Percentiles rank a stretch among this genome's conserved stretches.
phyloP scores from a whole-genome alignment of 176 grass and related monocot species.

The Urochloa ruziziensis region DNA sequence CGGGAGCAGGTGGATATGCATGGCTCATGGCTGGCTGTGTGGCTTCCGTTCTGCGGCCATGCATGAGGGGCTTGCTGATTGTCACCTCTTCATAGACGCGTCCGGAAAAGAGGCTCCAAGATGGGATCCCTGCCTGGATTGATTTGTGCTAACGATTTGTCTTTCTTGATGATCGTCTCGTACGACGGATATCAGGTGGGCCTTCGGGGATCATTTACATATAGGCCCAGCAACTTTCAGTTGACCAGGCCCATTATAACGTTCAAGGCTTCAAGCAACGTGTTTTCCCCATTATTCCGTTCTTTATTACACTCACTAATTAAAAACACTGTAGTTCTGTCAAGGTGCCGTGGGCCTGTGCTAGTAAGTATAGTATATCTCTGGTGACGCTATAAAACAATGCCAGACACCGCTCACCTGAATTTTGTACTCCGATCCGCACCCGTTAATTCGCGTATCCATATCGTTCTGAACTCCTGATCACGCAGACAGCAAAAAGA shows the following conservation, averaged over 20 bases:
- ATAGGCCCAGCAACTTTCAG: not conserved
- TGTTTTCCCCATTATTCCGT: not conserved
- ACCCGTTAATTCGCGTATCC: not conserved
- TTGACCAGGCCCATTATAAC: not conserved
- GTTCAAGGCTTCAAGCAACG: not conserved
- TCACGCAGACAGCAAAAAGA: not conserved
- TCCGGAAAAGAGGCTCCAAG: too few relatives aligned
- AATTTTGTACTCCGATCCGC: not conserved
- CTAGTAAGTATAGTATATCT: not conserved
- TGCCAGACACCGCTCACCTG: not conserved
- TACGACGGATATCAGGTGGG: not conserved
- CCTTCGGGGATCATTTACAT: not conserved
- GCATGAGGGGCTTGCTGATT: too few relatives aligned
- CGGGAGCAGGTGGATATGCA: too few relatives aligned
- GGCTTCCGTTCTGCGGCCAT: too few relatives aligned
- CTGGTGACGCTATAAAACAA: not conserved
- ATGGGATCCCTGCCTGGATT: too few relatives aligned
- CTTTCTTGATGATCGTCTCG: not conserved
- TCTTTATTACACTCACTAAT: not conserved
- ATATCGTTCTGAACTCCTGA: not conserved
- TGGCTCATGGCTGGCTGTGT: too few relatives aligned
- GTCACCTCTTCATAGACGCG: too few relatives aligned
- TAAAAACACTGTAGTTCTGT: too few relatives aligned
- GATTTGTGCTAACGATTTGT: not conserved
- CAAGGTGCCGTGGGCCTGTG: not conserved